These are phyloP conservation scores for Pulveroboletus ravenelii DNA, from an alignment of 768 basidiomycete species.

Conservation along the genomic window DNA sequence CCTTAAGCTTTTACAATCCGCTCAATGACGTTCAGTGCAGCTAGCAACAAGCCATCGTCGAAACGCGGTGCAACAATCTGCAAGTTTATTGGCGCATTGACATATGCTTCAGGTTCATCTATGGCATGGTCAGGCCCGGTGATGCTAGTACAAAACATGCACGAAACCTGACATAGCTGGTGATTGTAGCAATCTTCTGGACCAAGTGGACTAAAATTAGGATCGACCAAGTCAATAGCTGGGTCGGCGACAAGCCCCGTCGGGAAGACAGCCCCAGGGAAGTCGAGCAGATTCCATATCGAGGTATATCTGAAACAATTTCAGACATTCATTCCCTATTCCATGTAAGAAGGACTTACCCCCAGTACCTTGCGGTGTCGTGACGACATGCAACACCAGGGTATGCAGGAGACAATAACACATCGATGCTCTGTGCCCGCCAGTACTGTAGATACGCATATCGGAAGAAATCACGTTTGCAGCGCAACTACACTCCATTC, in stretches of 20 bases:
- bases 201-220: constrained; percentile 9
- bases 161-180: constrained; percentile 14
- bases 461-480: constrained; percentile 33
- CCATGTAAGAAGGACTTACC: constrained; percentile 1
- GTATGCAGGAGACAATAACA: constrained; percentile 35
- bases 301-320: constrained; percentile 33
- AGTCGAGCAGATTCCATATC: constrained; percentile 43
- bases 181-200: constrained; percentile 20
- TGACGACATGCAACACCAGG: constrained; percentile 36
- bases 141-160: not conserved
- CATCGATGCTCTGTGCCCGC: constrained; percentile 37
- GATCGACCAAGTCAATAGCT: constrained; percentile 16
- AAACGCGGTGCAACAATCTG: constrained; percentile 25
- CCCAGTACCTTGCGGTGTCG: constrained; percentile 36
- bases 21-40: constrained; percentile 23
- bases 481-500: constrained; percentile 20
- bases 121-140: constrained; percentile 1
- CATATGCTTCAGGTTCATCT: constrained; percentile 21
- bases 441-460: constrained; percentile 34
- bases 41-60: constrained; percentile 25
- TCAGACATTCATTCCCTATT: not conserved
- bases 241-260: constrained; percentile 33
- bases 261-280: constrained; percentile 41
- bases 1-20: constrained; percentile 18
- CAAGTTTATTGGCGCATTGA: constrained; percentile 16